phyloP scores from a whole-genome alignment of 441 rosid species.

The Populus hybrid region DNA sequence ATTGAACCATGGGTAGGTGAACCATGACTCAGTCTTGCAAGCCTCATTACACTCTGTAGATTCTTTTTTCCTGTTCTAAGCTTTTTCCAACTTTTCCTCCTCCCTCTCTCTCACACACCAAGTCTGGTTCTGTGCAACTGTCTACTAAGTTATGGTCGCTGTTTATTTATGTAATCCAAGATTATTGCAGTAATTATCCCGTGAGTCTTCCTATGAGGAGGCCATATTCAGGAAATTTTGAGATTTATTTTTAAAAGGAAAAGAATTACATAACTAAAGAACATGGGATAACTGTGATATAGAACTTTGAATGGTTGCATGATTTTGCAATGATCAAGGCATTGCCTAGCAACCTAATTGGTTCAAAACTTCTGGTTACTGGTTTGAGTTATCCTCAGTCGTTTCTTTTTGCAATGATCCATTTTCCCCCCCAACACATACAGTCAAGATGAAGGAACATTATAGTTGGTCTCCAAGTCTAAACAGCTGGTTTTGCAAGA shows the following conservation, averaged over 20 bases:
- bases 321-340: neutral
- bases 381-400: neutral
- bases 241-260: neutral
- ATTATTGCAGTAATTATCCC: conserved; percentile 71
- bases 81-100: neutral
- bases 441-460: too few relatives aligned
- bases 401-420: too few relatives aligned
- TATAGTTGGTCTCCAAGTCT: too few relatives aligned
- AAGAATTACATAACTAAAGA: neutral
- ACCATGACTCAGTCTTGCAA: conserved; percentile 10
- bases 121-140: neutral
- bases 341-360: neutral
- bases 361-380: neutral
- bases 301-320: neutral
- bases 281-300: neutral
- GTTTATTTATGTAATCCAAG: conserved; percentile 35
- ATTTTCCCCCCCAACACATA: too few relatives aligned
- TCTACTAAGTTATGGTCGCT: neutral
- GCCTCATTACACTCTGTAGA: conserved; percentile 3
- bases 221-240: conserved; percentile 56
- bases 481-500: too few relatives aligned
- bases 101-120: neutral
- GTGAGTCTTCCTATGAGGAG: conserved; percentile 70
- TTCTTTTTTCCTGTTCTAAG: conserved; percentile 7
- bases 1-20: conserved; percentile 77